Conservation (phyloP, 805 yeast genomes). For the Candida rishiriensis region DNA sequence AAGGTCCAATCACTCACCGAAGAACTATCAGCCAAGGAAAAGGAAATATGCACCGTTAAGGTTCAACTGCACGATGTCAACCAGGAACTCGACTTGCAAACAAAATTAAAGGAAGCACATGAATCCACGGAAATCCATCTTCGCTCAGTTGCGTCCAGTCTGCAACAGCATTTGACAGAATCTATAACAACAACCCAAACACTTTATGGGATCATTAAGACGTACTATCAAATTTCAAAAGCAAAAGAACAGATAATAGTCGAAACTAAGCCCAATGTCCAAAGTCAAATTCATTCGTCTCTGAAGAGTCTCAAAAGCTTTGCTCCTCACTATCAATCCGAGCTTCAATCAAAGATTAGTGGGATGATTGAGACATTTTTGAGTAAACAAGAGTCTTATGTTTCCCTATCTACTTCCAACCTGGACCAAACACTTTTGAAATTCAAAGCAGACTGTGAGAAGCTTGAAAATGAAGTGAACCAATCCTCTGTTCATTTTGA, state of each 20-base stretch:
- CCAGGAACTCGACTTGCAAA: conserved; percentile 9
- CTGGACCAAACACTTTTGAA: background rate
- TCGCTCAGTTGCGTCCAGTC: background rate
- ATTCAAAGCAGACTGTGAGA: background rate
- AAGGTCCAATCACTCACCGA: conserved; percentile 1
- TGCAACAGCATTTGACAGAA: conserved; percentile 8
- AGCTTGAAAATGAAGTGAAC: background rate
- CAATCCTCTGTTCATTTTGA: background rate
- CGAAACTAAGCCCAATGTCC: too few species aligned
- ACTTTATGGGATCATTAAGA: conserved; percentile 6
- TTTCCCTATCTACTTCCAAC: background rate
- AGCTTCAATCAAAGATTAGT: too few species aligned
- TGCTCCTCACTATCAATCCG: too few species aligned
- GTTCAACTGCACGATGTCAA: conserved; percentile 3
- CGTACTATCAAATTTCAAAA: conserved; percentile 1
- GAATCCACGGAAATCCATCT: conserved; percentile 9
- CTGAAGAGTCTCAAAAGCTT: too few species aligned
- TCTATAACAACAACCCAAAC: conserved; percentile 3
- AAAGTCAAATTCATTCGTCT: too few species aligned
- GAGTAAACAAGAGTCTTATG: too few species aligned
- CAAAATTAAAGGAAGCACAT: conserved; percentile 12
- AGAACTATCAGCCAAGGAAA: conserved; percentile 3
- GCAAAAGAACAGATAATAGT: background rate
- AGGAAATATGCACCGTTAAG: background rate
- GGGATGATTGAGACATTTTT: too few species aligned